A percentile compares a stretch with the other conserved stretches of the same genome.
phyloP scores from a whole-genome alignment of 1,284 basidiomycete species.

The Blastosporella zonata region DNA sequence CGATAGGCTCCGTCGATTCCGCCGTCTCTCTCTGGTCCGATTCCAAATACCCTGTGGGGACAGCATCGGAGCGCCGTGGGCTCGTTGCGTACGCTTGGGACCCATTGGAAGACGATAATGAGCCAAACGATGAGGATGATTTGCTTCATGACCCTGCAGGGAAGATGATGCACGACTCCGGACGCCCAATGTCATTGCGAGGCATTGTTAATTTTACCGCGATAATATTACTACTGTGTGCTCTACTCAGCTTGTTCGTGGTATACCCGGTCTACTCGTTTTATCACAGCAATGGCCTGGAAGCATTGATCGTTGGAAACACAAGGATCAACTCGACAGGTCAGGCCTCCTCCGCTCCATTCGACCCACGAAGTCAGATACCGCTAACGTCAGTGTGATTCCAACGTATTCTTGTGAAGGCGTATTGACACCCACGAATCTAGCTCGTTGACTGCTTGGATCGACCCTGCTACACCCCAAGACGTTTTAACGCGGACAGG shows the following conservation, averaged over 20 bases:
- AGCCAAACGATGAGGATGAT: constrained; percentile 28
- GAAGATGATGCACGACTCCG: constrained; percentile 17
- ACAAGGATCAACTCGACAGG: constrained; percentile 35
- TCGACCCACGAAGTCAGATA: constrained; percentile 18
- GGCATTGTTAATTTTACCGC: constrained; percentile 27
- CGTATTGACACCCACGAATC: background rate
- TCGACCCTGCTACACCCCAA: constrained; percentile 19
- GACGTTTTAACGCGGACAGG: constrained; percentile 8
- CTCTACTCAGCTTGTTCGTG: constrained; percentile 31
- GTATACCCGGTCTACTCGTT: constrained; percentile 29
- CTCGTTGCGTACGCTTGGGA: constrained; percentile 37
- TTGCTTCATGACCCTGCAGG: constrained; percentile 26
- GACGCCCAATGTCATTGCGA: constrained; percentile 19
- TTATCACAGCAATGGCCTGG: constrained; percentile 22
- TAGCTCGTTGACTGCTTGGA: background rate
- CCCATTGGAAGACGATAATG: constrained; percentile 27
- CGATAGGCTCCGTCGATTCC: constrained; percentile 25
- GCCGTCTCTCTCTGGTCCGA: constrained; percentile 28
- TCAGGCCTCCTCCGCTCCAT: constrained; percentile 25
- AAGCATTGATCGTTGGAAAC: constrained; percentile 29
- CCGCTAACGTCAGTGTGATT: constrained; percentile 9
- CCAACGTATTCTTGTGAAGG: background rate
- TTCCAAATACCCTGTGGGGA: constrained; percentile 31
- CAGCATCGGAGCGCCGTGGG: constrained; percentile 20
- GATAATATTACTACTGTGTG: constrained; percentile 27